Percentiles rank a stretch among this genome's conserved stretches.
These are phyloP conservation scores for Solanum paucissectum DNA, from an alignment of 257 asterid species.

Conservation along the genomic window DNA sequence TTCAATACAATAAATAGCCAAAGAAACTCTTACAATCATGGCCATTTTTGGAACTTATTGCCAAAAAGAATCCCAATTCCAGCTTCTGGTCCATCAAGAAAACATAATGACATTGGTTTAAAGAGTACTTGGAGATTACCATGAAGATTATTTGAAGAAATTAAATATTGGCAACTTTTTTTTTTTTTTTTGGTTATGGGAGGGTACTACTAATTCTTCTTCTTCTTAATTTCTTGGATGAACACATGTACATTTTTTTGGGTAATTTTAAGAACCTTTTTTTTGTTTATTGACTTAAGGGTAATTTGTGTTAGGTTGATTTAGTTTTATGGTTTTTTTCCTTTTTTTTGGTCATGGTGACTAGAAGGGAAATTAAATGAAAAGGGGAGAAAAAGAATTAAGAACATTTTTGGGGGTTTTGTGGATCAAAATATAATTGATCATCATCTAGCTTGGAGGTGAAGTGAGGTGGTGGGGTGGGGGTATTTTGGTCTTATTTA, in stretches of 20 bases:
- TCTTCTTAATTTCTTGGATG: background rate
- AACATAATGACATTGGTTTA: conserved; percentile 61
- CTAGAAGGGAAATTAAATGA: background rate
- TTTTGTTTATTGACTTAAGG: background rate
- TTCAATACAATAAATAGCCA: conserved; percentile 18
- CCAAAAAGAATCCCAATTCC: conserved; percentile 60
- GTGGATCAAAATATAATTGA: background rate
- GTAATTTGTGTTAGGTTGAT: background rate
- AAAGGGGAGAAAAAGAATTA: background rate
- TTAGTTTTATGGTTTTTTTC: background rate
- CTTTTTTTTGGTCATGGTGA: background rate
- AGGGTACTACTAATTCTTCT: background rate
- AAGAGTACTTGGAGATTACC: conserved; percentile 40
- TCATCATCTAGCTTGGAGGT: background rate
- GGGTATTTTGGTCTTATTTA: background rate
- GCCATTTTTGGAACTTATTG: conserved; percentile 42
- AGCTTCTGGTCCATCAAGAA: conserved; percentile 58
- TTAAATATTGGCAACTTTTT: background rate
- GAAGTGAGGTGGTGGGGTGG: background rate
- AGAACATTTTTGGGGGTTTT: background rate
- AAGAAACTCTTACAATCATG: conserved; percentile 7
- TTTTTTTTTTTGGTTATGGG: background rate
- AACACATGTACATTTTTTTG: background rate
- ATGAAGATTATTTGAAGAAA: background rate
- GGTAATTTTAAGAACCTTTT: background rate